Base-by-base conservation (phyloP, 441 rosid species). In the Pelargonium cotyledonis region DNA sequence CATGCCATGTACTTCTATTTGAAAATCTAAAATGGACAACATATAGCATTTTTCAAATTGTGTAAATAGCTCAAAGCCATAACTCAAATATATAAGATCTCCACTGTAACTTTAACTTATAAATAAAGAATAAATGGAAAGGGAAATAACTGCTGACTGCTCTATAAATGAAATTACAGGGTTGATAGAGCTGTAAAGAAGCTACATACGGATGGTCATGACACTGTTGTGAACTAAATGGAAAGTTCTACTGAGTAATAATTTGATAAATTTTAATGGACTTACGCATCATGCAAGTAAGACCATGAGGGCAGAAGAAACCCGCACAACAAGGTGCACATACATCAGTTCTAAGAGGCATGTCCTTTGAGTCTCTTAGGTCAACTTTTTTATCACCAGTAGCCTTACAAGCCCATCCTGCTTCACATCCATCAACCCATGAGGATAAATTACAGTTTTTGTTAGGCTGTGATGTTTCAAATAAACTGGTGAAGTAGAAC, bases 211-310 rank as follows among this genome's bases (percentile, higher is more conserved):
- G 18, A 12, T 51, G 7, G 16, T n/a, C 16, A 14, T 51, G 18
- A 51, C 57, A n/a, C 57, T 12, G 15, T n/a, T 51, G 16, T n/a
- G 15, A 51, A n/a, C 6, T 5, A 51, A 51, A 51, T 14, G 57
- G 18, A n/a, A 14, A 15, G 55, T 12, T 49, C 2, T 4, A 15
- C 15, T 49, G 55, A 49, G n/a, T 15, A 49, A 72, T 41, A 46
- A 65, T 23, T 55, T 69, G 35, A 35, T 46, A 18, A 23, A 8
- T 63, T 55, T n/a, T 5, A 5, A 41, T 38, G 46, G 15, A 85
- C 99, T 84, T 79, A 95, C 99, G 96, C 44, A 94, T 91, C 96
- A 94, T 94, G 83, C 99, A 94, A 47, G 99, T 88, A 49, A 91
- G 74, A 19, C 99, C 99, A 23, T 86, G 91, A 70, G 99, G 99